Conservation (phyloP, 1,284 basidiomycete species). For the Neolentinus lepideus region DNA sequence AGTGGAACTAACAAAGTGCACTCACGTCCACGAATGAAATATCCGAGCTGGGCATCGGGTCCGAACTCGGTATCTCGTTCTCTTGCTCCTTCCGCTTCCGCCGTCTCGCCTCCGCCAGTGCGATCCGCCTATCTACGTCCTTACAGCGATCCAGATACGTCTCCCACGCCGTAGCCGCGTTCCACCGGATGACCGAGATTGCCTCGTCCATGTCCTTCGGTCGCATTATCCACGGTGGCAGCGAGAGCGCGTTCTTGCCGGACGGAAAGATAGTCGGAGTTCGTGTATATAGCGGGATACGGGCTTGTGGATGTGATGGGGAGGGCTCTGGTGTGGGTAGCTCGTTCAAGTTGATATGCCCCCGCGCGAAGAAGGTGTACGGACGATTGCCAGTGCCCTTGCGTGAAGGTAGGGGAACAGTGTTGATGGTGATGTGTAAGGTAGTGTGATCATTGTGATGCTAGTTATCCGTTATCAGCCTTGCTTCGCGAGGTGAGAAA, state of each 20-base stretch:
- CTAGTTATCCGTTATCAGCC: conserved; percentile 22
- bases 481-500: background rate
- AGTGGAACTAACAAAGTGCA: background rate
- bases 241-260: background rate
- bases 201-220: background rate
- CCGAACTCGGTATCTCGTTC: background rate
- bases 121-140: background rate
- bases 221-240: background rate
- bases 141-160: background rate
- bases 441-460: conserved; percentile 43
- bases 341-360: conserved; percentile 20
- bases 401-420: conserved; percentile 35
- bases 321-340: background rate
- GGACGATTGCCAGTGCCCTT: conserved; percentile 53
- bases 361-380: conserved; percentile 47
- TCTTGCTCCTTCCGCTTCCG: background rate
- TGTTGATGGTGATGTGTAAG: conserved; percentile 57
- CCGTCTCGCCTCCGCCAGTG: background rate
- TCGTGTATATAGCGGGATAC: background rate
- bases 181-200: background rate
- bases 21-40: background rate
- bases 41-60: background rate
- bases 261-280: background rate
- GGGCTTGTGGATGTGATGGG: conserved; percentile 6
- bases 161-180: background rate